Base-by-base conservation (phyloP, 768 basidiomycete genomes). In the Flagelloscypha sp. region DNA sequence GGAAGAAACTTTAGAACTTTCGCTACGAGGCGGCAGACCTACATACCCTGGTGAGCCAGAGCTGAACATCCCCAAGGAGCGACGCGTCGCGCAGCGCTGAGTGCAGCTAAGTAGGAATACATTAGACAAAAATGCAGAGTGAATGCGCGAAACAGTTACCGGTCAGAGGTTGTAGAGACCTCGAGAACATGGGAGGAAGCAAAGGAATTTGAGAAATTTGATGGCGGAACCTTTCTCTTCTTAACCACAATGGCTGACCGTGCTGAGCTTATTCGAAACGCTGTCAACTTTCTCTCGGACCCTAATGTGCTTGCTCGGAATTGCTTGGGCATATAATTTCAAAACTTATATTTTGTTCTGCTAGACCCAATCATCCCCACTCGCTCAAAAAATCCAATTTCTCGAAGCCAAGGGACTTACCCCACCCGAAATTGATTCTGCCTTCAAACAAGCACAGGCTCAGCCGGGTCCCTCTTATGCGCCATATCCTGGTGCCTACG, bases 401-500 rank as follows among this genome's bases (percentile, higher is more conserved):
- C 73, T 99, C n/a, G 84, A 95, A 49, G 82, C 88, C 5, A 97
- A 98, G 57, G 95, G 95, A 2, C 66, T 99, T 22, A 80, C 79
- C 0, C 66, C 70, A 5, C 57, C 65, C 11, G 94, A 99, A 61
- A 92, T 98, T 42, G 87, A 95, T 54, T 65, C 76, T 20, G 92
- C 89, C 1, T 56, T 97, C 52, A 71, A 71, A 40, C 80, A 79
- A 52, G 72, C 79, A 0, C 53, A 27, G 40, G 37, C 38, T 42
- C 49, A n/a, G 41, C 48, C 10, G 28, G 38, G 20, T n/a, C 44
- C 36, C 20, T 43, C 35, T 25, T 50, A 38, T 48, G 44, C 46
- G 5, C 52, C 50, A 23, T 72, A 72, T 49, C 40, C 57, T 36
- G 48, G 66, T 31, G 48, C 56, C 1, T 83, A 78, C 56, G 63